phyloP scores from a whole-genome alignment of 1,139 yeast genomes.

The Diutina ranongensis region DNA sequence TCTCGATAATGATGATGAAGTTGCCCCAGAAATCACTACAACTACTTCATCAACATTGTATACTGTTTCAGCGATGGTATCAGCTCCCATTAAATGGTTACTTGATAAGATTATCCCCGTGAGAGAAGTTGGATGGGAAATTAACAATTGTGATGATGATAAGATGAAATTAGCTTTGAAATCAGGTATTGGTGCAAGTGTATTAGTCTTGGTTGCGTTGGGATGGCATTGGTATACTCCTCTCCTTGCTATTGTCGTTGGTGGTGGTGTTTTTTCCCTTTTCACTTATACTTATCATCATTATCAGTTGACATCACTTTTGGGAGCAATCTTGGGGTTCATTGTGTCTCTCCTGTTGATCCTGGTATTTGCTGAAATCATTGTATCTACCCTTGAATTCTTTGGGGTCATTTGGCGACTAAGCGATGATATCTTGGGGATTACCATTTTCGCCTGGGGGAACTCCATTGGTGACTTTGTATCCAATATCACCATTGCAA shows the following conservation, averaged over 20 bases:
- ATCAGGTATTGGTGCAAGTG: neutral
- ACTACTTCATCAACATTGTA: no score
- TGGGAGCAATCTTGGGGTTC: slow-evolving; percentile 48
- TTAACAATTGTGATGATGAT: neutral
- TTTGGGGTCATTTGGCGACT: slow-evolving; percentile 48
- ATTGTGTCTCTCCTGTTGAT: slow-evolving; percentile 61
- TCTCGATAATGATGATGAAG: neutral
- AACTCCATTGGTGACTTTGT: slow-evolving; percentile 85
- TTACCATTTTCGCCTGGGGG: slow-evolving; percentile 86
- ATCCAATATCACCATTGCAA: slow-evolving; percentile 74
- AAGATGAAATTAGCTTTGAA: neutral
- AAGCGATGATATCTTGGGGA: slow-evolving; percentile 56
- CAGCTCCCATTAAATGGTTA: neutral
- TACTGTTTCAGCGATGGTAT: neutral
- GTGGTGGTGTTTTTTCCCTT: neutral
- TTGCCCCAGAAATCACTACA: no score
- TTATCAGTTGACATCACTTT: neutral
- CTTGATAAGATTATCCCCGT: neutral
- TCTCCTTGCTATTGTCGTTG: neutral
- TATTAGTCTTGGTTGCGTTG: neutral
- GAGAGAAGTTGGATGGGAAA: neutral
- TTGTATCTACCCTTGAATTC: slow-evolving; percentile 56
- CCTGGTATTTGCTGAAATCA: slow-evolving; percentile 63
- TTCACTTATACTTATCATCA: neutral
- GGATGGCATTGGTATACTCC: neutral